These are phyloP conservation scores for Allium fistulosum DNA, from an alignment of 106 monocot species.

Conservation along the genomic window DNA sequence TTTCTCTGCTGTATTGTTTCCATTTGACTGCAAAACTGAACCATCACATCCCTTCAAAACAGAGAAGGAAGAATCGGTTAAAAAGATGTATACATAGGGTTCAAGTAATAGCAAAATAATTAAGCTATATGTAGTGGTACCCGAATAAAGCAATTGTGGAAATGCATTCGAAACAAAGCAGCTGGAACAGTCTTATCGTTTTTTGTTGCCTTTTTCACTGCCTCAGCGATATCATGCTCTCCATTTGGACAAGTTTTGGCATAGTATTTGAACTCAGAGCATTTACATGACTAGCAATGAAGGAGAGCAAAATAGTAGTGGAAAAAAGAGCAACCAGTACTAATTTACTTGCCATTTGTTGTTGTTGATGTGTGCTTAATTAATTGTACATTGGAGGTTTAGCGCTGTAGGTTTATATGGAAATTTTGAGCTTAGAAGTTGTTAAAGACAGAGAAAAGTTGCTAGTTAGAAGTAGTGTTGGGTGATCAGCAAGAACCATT, in stretches of 20 bases:
- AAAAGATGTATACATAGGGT: too few relatives aligned
- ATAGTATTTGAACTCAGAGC: constrained; percentile 44
- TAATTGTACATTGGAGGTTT: too few relatives aligned
- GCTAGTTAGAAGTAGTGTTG: too few relatives aligned
- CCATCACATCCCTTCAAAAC: constrained; percentile 71
- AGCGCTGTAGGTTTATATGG: not conserved
- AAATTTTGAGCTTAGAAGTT: not conserved
- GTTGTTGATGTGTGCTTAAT: too few relatives aligned
- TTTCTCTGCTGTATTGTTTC: constrained; percentile 65
- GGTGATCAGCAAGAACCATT: too few relatives aligned
- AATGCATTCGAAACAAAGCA: constrained; percentile 62
- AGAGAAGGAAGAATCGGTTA: constrained; percentile 5
- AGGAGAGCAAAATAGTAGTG: too few relatives aligned
- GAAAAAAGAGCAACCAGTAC: too few relatives aligned
- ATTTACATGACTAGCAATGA: not conserved
- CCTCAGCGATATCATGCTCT: constrained; percentile 24
- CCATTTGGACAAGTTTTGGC: constrained; percentile 35
- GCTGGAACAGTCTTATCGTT: constrained; percentile 40
- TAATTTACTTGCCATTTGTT: too few relatives aligned
- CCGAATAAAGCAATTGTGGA: constrained; percentile 68
- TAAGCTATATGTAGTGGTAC: constrained; percentile 3
- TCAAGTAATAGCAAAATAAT: too few relatives aligned
- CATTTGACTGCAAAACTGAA: constrained; percentile 63
- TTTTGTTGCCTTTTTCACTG: constrained; percentile 32
- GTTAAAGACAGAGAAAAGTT: not conserved